Evolutionary conservation across 1,284 basidiomycete species (phyloP).

Genomic region (Marasmius sp.): DNA sequence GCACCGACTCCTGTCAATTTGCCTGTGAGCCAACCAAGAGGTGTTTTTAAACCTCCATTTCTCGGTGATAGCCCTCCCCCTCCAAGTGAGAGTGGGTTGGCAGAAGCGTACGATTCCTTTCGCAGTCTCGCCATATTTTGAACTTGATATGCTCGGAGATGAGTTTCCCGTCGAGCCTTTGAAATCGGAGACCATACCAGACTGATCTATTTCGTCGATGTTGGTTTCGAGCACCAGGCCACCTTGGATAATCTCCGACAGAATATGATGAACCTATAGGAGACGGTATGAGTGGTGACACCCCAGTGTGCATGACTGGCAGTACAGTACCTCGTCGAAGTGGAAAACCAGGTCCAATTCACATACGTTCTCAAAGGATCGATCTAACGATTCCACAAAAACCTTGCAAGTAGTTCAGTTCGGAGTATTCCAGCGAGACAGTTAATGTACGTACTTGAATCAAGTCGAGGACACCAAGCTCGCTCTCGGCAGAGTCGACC

Average conservation of each 20-base stretch:
- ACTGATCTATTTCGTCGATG: conserved; percentile 83
- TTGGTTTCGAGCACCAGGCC: conserved; percentile 98
- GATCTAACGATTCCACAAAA: conserved; percentile 95
- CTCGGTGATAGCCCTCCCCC: conserved; percentile 60
- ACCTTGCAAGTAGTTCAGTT: conserved; percentile 51
- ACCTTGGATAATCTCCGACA: conserved; percentile 95
- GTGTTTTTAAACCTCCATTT: conserved; percentile 62
- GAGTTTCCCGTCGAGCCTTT: background rate
- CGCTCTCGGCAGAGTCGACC: conserved; percentile 93
- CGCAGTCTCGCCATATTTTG: conserved; percentile 66
- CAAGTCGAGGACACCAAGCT: conserved; percentile 93
- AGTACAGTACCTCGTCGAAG: conserved; percentile 83
- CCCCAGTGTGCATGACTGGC: background rate
- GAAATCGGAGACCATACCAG: conserved; percentile 51
- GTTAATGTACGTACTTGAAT: conserved; percentile 75
- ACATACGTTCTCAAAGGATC: conserved; percentile 97
- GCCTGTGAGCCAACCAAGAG: conserved; percentile 78
- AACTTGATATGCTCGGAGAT: conserved; percentile 39
- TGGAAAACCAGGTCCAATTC: conserved; percentile 98
- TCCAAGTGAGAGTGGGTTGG: conserved; percentile 75
- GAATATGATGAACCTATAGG: conserved; percentile 87
- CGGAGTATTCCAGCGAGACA: background rate
- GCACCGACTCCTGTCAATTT: conserved; percentile 64
- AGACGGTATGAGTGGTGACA: background rate
- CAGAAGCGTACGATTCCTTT: conserved; percentile 71